A percentile compares a stretch with the other conserved stretches of the same genome.
These are phyloP conservation scores for Datisca glomerata DNA, from an alignment of 306 rosid genomes.

Conservation along the genomic window DNA sequence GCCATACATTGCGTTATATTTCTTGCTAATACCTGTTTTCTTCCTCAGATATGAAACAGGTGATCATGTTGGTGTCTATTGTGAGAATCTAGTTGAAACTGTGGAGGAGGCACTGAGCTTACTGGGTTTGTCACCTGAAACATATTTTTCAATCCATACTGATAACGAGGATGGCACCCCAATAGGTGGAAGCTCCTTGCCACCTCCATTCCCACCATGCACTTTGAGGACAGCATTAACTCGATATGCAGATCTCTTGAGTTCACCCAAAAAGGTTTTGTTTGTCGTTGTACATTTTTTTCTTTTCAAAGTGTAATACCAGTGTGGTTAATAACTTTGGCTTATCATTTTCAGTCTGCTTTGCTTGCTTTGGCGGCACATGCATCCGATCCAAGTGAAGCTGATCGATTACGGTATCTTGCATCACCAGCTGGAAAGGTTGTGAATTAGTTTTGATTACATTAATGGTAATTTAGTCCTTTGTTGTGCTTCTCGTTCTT, in stretches of 20 bases:
- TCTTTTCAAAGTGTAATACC: slow-evolving; percentile 1
- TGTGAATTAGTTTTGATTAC: slow-evolving; percentile 1
- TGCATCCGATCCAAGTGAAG: slow-evolving; percentile 66
- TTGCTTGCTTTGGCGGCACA: slow-evolving; percentile 80
- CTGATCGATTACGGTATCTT: slow-evolving; percentile 65
- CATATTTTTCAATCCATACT: slow-evolving; percentile 61
- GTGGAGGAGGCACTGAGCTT: slow-evolving; percentile 72
- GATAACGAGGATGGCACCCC: slow-evolving; percentile 82
- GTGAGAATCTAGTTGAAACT: slow-evolving; percentile 63
- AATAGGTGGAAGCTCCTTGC: slow-evolving; percentile 56
- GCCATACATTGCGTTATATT: too few species aligned
- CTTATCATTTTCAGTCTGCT: slow-evolving; percentile 47
- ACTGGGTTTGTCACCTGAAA: slow-evolving; percentile 62
- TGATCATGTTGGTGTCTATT: slow-evolving; percentile 93
- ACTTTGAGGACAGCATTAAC: slow-evolving; percentile 61
- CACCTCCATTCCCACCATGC: slow-evolving; percentile 88
- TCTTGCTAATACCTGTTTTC: slow-evolving; percentile 4
- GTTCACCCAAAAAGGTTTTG: slow-evolving; percentile 76
- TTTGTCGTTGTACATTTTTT: slow-evolving; percentile 7
- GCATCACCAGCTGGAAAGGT: slow-evolving; percentile 95
- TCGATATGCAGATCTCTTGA: slow-evolving; percentile 72
- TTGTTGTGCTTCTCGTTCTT: slow-evolving; percentile 1
- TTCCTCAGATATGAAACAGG: slow-evolving; percentile 86
- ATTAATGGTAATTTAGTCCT: not conserved
- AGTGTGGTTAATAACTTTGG: slow-evolving; percentile 4